These are phyloP conservation scores for Yamadazyma laniorum DNA, from an alignment of 805 yeast genomes.

Conservation along the genomic window DNA sequence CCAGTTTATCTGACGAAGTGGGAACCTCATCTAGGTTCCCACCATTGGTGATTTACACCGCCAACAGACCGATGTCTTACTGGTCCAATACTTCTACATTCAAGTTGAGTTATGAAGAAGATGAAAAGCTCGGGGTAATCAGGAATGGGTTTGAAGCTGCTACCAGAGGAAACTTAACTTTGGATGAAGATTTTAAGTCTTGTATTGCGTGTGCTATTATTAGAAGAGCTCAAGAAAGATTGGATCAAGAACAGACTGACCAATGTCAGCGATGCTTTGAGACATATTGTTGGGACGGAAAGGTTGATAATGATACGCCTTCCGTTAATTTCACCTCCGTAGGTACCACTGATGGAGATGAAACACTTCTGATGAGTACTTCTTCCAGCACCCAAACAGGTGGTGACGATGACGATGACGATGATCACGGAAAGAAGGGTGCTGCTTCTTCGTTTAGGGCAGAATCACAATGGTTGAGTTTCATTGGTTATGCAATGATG, in stretches of 20 bases:
- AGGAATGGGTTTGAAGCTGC: conserved; percentile 73
- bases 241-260: conserved; percentile 55
- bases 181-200: conserved; percentile 65
- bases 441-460: conserved; percentile 3
- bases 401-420: conserved; percentile 8
- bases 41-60: conserved; percentile 75
- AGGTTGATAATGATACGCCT: conserved; percentile 13
- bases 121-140: conserved; percentile 58
- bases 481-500: no score
- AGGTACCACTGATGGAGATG: conserved; percentile 14
- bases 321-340: conserved; percentile 14
- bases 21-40: conserved; percentile 40
- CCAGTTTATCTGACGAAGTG: conserved; percentile 35
- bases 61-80: conserved; percentile 66
- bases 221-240: conserved; percentile 73
- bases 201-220: conserved; percentile 84
- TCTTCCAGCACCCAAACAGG: not conserved
- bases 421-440: conserved; percentile 7
- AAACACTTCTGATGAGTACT: not conserved
- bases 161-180: conserved; percentile 62
- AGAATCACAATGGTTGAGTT: no score
- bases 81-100: conserved; percentile 72
- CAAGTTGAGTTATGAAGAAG: conserved; percentile 58
- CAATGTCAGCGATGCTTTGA: conserved; percentile 73
- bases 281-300: conserved; percentile 76